Conservation (phyloP, 345 rosid species). For the Populus davidiana region DNA sequence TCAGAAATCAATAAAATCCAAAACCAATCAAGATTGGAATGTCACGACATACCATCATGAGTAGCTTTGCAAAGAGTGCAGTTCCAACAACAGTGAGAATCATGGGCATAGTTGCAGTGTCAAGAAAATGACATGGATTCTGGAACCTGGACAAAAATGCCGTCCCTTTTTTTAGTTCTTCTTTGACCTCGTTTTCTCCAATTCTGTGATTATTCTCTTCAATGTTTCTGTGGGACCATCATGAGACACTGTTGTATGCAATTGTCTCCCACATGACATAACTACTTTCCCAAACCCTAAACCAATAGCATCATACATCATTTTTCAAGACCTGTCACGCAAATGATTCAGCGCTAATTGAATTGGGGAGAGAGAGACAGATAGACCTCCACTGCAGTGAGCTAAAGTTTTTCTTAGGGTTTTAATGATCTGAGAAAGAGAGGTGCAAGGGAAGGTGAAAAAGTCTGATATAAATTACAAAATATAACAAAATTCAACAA, state of each 20-base stretch:
- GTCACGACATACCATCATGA: slow-evolving; percentile 65
- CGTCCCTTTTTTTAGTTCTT: slow-evolving; percentile 48
- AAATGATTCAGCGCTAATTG: slow-evolving; percentile 8
- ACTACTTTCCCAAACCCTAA: slow-evolving; percentile 31
- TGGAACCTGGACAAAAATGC: slow-evolving; percentile 75
- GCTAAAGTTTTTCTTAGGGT: neutral
- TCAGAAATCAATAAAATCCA: neutral
- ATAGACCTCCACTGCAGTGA: neutral
- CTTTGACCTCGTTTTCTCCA: slow-evolving; percentile 49
- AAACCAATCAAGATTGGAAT: neutral
- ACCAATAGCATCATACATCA: neutral
- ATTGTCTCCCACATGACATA: slow-evolving; percentile 32
- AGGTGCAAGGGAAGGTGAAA: neutral
- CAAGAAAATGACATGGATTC: slow-evolving; percentile 58
- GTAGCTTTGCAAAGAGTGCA: slow-evolving; percentile 68
- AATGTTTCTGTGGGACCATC: slow-evolving; percentile 57
- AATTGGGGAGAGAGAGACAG: neutral
- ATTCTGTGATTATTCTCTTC: slow-evolving; percentile 49
- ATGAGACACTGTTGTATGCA: slow-evolving; percentile 31
- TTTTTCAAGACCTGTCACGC: neutral
- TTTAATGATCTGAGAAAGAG: neutral
- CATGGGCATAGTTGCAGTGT: slow-evolving; percentile 81
- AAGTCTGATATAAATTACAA: no score
- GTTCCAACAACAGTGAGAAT: slow-evolving; percentile 58
- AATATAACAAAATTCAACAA: no score